phyloP scores from a whole-genome alignment of 129 eudicot genomes.

The Pulicaria dysenterica region DNA sequence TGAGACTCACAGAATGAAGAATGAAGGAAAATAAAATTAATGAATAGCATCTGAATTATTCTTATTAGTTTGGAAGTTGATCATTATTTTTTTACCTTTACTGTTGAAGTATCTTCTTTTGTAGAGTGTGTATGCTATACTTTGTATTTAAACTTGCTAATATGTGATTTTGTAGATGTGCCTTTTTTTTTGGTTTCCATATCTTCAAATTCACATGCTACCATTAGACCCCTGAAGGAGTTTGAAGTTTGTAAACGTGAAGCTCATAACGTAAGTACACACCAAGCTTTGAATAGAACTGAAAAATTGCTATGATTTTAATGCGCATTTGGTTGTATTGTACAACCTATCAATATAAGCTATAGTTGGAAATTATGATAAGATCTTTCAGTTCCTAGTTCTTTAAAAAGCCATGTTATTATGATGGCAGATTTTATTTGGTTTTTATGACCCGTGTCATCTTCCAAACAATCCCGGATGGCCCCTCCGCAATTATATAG shows the following conservation, averaged over 20 bases:
- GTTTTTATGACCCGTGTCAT: slow-evolving; percentile 88
- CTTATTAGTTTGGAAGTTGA: slow-evolving; percentile 6
- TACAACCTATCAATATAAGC: neutral
- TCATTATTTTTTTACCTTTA: slow-evolving; percentile 1
- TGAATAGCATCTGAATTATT: neutral
- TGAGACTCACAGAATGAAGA: neutral
- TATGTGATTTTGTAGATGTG: slow-evolving; percentile 53
- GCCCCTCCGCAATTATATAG: slow-evolving; percentile 90
- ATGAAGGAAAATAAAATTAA: neutral
- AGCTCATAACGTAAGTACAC: slow-evolving; percentile 53
- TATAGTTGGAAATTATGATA: neutral
- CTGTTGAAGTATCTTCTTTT: slow-evolving; percentile 8
- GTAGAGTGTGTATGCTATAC: neutral
- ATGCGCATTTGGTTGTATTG: neutral
- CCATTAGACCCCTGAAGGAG: slow-evolving; percentile 67
- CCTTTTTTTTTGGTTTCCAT: slow-evolving; percentile 80
- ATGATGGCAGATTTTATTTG: slow-evolving; percentile 67
- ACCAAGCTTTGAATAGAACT: neutral
- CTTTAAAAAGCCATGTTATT: neutral
- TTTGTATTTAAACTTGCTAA: slow-evolving; percentile 7
- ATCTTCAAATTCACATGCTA: slow-evolving; percentile 58
- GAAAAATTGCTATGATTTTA: neutral
- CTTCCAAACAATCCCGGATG: slow-evolving; percentile 87
- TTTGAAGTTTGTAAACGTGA: slow-evolving; percentile 66
- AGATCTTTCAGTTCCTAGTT: neutral